Percentiles rank a stretch among this genome's conserved stretches.
Evolutionary conservation across 768 basidiomycete genomes (phyloP).

Genomic region (Boletus vinaceobasis): DNA sequence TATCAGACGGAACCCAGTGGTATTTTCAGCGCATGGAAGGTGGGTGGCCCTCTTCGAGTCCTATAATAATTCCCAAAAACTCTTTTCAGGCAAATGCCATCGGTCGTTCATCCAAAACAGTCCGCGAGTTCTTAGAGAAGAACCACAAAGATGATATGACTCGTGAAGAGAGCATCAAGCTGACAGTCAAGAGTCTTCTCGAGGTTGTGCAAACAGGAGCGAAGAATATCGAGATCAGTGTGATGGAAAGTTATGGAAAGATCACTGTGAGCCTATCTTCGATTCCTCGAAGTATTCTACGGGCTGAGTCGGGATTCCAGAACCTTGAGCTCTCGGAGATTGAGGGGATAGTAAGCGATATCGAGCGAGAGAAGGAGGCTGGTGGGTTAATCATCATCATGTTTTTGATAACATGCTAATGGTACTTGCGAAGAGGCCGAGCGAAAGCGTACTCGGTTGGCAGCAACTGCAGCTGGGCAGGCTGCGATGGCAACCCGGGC

Average conservation of each 20-base stretch:
- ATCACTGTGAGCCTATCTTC: constrained; percentile 60
- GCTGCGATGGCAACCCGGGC: constrained; percentile 78
- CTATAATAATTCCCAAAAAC: not conserved
- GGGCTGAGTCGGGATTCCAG: constrained; percentile 38
- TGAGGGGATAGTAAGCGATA: constrained; percentile 86
- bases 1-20: constrained; percentile 98
- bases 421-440: constrained; percentile 71
- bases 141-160: constrained; percentile 90
- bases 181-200: constrained; percentile 91
- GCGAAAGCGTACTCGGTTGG: constrained; percentile 84
- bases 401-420: constrained; percentile 1
- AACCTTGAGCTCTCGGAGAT: constrained; percentile 85
- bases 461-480: constrained; percentile 88
- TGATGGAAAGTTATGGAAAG: constrained; percentile 95
- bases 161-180: constrained; percentile 87
- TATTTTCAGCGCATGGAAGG: constrained; percentile 99
- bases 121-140: constrained; percentile 97
- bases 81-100: constrained; percentile 85
- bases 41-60: constrained; percentile 24
- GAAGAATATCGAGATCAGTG: constrained; percentile 98
- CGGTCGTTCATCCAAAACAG: constrained; percentile 96
- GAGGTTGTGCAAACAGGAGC: constrained; percentile 99
- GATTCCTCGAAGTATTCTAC: not conserved
- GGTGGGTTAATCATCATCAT: constrained; percentile 42
- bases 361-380: constrained; percentile 96